Conservation (phyloP, 495 filamentous ascomycete species). For the Penicillium angulare region DNA sequence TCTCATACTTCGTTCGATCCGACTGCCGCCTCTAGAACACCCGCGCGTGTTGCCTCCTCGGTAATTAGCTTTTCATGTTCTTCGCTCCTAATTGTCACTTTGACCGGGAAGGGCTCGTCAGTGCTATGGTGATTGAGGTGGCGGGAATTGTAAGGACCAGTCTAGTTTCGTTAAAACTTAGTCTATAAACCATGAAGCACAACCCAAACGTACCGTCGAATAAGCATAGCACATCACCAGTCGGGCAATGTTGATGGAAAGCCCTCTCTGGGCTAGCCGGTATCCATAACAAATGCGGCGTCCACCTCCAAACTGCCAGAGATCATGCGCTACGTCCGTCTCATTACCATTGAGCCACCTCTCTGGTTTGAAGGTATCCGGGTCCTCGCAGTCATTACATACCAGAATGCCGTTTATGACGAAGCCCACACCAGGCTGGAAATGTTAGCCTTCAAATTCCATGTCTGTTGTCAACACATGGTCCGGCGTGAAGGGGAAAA, state of each 20-base stretch:
- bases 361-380: constrained; percentile 37
- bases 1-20: too few species aligned
- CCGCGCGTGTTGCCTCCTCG: not conserved
- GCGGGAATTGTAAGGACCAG: constrained; percentile 8
- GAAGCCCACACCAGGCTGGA: constrained; percentile 45
- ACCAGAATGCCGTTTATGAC: constrained; percentile 34
- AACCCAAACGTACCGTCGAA: constrained; percentile 15
- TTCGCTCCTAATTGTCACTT: constrained; percentile 18
- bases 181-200: not conserved
- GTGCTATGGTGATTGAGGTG: constrained; percentile 22
- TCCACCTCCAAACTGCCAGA: constrained; percentile 41
- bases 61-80: constrained; percentile 21
- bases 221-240: constrained; percentile 45
- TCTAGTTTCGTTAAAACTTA: not conserved
- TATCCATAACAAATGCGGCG: constrained; percentile 48
- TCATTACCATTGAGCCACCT: constrained; percentile 44
- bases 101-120: constrained; percentile 28
- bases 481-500: constrained; percentile 28
- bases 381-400: constrained; percentile 26
- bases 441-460: constrained; percentile 50
- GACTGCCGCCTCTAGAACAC: not conserved
- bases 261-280: constrained; percentile 36
- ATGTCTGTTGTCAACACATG: constrained; percentile 41
- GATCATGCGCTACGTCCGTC: constrained; percentile 29
- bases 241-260: constrained; percentile 46